Evolutionary conservation across 23 red algal species (phyloP).

Genomic region (Gracilariopsis chorda): DNA sequence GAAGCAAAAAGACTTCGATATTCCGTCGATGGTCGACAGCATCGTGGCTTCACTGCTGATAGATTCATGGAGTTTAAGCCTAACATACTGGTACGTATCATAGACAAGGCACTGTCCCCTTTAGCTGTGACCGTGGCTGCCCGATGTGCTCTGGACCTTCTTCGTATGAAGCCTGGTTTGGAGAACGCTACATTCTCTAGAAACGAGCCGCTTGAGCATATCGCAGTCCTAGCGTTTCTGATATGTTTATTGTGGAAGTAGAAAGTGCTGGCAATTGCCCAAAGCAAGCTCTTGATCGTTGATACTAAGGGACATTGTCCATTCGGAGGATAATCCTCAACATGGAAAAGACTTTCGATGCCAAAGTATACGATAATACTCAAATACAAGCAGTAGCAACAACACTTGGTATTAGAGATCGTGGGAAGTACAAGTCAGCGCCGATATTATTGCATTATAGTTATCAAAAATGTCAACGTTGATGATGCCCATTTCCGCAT

Average conservation of each 20-base stretch:
- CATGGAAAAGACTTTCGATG: constrained; percentile 85
- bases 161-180: constrained; percentile 80
- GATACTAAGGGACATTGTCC: constrained; percentile 81
- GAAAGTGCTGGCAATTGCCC: constrained; percentile 88
- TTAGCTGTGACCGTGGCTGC: constrained; percentile 78
- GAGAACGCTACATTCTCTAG: constrained; percentile 82
- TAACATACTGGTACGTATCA: constrained; percentile 31
- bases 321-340: constrained; percentile 91
- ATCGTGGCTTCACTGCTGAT: constrained; percentile 32
- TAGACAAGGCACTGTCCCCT: constrained; percentile 70
- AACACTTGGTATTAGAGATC: constrained; percentile 73
- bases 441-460: constrained; percentile 87
- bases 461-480: constrained; percentile 90
- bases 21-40: constrained; percentile 61
- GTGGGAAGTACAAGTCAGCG: constrained; percentile 46
- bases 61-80: constrained; percentile 79
- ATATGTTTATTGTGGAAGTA: constrained; percentile 94
- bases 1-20: constrained; percentile 65
- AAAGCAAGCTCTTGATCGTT: constrained; percentile 86
- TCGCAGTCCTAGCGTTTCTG: constrained; percentile 53
- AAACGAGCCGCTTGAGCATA: constrained; percentile 85
- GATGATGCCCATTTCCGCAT: constrained; percentile 95
- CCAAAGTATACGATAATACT: constrained; percentile 76
- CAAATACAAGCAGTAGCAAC: constrained; percentile 85
- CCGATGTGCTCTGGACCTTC: constrained; percentile 72